A percentile compares a stretch with the other conserved stretches of the same genome.
phyloP scores from a whole-genome alignment of 768 basidiomycete species.

The Chalciporus piperatus region DNA sequence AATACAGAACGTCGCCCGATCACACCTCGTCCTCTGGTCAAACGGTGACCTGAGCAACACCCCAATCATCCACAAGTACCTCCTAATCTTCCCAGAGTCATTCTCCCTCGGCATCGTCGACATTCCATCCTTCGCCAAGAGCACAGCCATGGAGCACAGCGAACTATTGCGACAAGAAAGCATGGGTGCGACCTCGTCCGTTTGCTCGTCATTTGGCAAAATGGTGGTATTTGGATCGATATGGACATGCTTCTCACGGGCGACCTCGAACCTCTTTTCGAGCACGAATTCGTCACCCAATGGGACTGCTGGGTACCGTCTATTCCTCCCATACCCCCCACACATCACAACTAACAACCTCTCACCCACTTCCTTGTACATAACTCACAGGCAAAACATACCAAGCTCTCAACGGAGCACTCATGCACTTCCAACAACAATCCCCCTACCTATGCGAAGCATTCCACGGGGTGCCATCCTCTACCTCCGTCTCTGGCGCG shows the following conservation, averaged over 20 bases:
- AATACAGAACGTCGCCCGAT: slow-evolving; percentile 68
- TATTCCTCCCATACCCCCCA: not conserved
- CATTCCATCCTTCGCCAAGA: slow-evolving; percentile 61
- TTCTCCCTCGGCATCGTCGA: slow-evolving; percentile 70
- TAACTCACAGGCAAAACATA: slow-evolving; percentile 59
- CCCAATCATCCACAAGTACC: slow-evolving; percentile 57
- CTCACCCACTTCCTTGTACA: not conserved
- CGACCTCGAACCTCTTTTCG: slow-evolving; percentile 79
- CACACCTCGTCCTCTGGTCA: slow-evolving; percentile 88
- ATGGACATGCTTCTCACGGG: slow-evolving; percentile 94
- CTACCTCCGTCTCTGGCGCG: slow-evolving; percentile 87
- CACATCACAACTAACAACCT: slow-evolving; percentile 8
- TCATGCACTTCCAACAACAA: slow-evolving; percentile 87
- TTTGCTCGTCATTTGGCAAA: slow-evolving; percentile 81
- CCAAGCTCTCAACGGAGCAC: slow-evolving; percentile 84
- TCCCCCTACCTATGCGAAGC: slow-evolving; percentile 98
- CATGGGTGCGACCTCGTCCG: slow-evolving; percentile 95
- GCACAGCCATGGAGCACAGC: slow-evolving; percentile 73
- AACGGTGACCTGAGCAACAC: slow-evolving; percentile 70
- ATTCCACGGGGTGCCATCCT: slow-evolving; percentile 91
- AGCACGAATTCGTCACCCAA: slow-evolving; percentile 95
- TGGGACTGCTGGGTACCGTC: slow-evolving; percentile 94
- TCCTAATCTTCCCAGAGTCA: slow-evolving; percentile 61
- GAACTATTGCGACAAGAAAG: slow-evolving; percentile 68
- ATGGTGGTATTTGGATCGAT: slow-evolving; percentile 94